Evolutionary conservation across 331 rosid species (phyloP), one percentile per base, ranked within the genome.

Genomic region (Cydonia oblonga): DNA sequence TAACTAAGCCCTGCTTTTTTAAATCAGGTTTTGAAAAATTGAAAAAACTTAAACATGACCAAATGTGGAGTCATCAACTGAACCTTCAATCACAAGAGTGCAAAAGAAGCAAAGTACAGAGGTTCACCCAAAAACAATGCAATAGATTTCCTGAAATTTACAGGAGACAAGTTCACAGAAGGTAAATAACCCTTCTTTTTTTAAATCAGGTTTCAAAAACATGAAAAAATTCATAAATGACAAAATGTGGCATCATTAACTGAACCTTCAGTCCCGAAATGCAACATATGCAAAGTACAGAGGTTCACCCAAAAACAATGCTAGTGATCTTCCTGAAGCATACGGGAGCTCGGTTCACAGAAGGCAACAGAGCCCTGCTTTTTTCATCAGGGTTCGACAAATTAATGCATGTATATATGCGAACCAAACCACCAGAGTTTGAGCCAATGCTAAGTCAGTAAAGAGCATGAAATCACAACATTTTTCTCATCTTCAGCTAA

Each of bases 241-340:
- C 2, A 9, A 29, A 3, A 44, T 84, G 84, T 89, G 6, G 35
- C 83, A 75, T 81, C 85, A 63, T 83, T 79, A 66, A 85, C 87
- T 85, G 90, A 81, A 83, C 84, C 84, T 79, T 80, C 35, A 71
- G 87, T 35, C 81, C 70, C 65, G 58, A 56, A 12, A 56, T 4
- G 6, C 35, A 58, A 76, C 75, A 62, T 12, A 70, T 49, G 58
- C 18, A 33, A 22, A 66, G n/a, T 6, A 75, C 83, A 63, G 44
- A 80, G 87, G 84, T 81, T 84, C 88, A 86, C 88, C 89, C 85
- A 76, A 87, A 0, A 83, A 81, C 80, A 84, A 79, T 71, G 90
- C 72, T 14, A 30, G 22, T 25, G 22, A 52, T 84, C 18, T 88
- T 29, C 88, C 90, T 86, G 89, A 82, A 19, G 63, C 30, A 78